Percentiles rank a stretch among this genome's conserved stretches.
These are phyloP conservation scores for Acacia concinna DNA, from an alignment of 331 rosid species.

Conservation along the genomic window DNA sequence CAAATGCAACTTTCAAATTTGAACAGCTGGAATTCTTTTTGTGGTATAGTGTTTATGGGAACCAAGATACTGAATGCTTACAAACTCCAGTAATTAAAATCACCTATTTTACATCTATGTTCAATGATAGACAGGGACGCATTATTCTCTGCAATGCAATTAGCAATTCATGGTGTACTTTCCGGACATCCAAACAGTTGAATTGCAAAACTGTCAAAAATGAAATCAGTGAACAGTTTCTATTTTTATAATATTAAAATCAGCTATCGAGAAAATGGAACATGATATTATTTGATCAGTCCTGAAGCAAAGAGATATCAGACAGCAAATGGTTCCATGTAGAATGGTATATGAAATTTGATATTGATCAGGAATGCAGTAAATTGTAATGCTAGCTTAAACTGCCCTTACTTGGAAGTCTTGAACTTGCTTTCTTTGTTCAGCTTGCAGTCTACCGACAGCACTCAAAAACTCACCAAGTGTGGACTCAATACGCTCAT, in stretches of 20 bases:
- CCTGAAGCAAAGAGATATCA: conserved; percentile 1
- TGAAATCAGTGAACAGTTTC: not conserved
- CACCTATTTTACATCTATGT: conserved; percentile 8
- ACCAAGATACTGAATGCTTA: conserved; percentile 2
- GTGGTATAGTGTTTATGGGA: conserved; percentile 8
- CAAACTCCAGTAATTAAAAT: conserved; percentile 15
- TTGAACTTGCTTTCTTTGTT: conserved; percentile 60
- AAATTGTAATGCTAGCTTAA: conserved; percentile 5
- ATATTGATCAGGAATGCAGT: not conserved
- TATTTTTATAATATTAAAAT: not conserved
- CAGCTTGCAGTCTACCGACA: conserved; percentile 72
- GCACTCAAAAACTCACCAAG: conserved; percentile 61
- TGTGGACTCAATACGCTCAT: conserved; percentile 64
- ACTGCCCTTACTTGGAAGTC: conserved; percentile 54
- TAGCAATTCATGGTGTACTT: not conserved
- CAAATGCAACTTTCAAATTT: not conserved
- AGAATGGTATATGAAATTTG: conserved; percentile 3
- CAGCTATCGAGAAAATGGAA: not conserved
- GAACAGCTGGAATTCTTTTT: not conserved
- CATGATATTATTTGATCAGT: not conserved
- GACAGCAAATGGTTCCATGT: not conserved
- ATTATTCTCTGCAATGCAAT: not conserved
- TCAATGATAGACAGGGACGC: not conserved
- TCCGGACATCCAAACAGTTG: not conserved
- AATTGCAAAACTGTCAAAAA: not conserved